Evolutionary conservation across 2,329 filamentous ascomycete genomes (phyloP), one percentile per base, ranked within the genome.

Genomic region (Mycosphaerella arachidis): DNA sequence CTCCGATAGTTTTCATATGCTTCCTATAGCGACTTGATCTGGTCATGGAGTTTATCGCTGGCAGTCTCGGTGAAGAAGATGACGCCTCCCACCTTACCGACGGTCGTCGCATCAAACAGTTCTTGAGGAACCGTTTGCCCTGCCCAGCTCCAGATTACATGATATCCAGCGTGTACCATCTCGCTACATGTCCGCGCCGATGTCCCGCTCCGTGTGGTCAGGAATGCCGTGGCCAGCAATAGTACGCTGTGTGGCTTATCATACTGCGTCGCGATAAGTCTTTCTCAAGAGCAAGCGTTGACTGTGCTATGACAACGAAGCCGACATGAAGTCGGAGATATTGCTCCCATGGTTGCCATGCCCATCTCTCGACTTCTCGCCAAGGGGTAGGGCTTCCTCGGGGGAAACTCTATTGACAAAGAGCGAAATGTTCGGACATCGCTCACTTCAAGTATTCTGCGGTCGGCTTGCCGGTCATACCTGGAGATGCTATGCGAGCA

Each of bases 51-150:
- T 24, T 60, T 48, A 29, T 43, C 30, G 12, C 60, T 55, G 24
- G 62, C 59, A 40, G 63, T 65, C 33, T 61, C 63, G 45, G 57
- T 58, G 48, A 60, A 65, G 56, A 65, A 56, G 48, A 63, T 65
- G 8, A 65, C 54, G 20, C 63, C 63, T 13, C 63, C 61, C 48
- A 65, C 56, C 58, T 57, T 60, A 37, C 61, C 63, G 9, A 51
- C 54, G 50, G 18, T 50, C 1, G 62, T 55, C 4, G 61, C 56
- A 30, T 57, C 30, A 33, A 59, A 18, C 10, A 65, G 48, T 20
- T 52, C 30, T 10, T 60, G 55, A 6, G 61, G 61, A 13, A 65
- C 51, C 8, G 18, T 58, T 3, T 56, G 30, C 9, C 59, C 63
- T 7, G 61, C 57, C 18, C 59, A 65, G 4, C 58, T 61, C 50